A percentile compares a stretch with the other conserved stretches of the same genome.
These are phyloP conservation scores for Ophiocytium majus DNA, from an alignment of 352 stramenopile species.

Conservation along the genomic window DNA sequence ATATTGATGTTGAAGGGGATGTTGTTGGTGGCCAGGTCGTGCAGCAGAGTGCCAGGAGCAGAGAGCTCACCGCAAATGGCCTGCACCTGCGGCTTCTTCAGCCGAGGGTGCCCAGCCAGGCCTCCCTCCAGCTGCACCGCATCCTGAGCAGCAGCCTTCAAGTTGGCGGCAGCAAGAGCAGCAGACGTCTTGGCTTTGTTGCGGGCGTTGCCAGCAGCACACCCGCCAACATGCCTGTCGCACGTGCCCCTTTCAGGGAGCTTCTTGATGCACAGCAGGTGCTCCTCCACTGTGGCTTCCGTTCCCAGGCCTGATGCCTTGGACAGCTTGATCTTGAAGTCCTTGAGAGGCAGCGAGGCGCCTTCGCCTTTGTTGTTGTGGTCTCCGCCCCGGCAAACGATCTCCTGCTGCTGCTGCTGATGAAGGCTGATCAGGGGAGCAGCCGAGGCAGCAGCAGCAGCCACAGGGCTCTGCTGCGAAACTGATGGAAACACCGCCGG, in stretches of 20 bases:
- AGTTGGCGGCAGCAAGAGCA: neutral
- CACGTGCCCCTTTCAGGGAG: neutral
- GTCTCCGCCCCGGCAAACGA: neutral
- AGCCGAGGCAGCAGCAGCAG: neutral
- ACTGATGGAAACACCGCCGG: neutral
- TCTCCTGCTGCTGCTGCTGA: too few relatives aligned
- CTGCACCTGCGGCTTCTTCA: neutral
- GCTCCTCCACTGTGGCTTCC: neutral
- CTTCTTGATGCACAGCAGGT: neutral
- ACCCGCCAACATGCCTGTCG: neutral
- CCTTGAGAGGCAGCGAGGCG: neutral
- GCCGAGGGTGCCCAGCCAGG: neutral
- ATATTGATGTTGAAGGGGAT: neutral
- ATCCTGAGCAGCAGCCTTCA: neutral
- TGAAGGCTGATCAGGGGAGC: neutral
- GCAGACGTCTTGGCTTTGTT: neutral
- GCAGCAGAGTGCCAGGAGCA: neutral
- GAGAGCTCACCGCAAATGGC: neutral
- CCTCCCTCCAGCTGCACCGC: neutral
- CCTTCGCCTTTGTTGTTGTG: neutral
- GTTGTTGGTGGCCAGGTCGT: neutral
- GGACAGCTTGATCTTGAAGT: neutral
- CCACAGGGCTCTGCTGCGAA: neutral
- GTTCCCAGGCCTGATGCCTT: neutral
- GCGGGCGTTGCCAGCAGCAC: neutral